phyloP scores from a whole-genome alignment of 371 early-diverging fungal genomes.

The Mucor velutinosus region DNA sequence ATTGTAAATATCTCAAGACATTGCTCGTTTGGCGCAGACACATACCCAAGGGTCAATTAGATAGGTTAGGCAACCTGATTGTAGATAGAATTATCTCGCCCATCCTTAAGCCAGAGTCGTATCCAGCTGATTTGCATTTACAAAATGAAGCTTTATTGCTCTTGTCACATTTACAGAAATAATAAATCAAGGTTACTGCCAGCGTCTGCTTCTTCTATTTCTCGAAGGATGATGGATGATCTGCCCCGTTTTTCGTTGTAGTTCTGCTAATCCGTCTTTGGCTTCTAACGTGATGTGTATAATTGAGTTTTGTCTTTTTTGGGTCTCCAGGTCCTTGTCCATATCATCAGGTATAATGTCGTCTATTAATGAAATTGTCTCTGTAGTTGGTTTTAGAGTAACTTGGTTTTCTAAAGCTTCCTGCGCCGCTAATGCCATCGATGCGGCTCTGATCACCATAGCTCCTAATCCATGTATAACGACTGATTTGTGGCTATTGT shows the following conservation, averaged over 20 bases:
- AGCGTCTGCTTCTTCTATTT: constrained; percentile 31
- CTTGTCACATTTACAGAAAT: constrained; percentile 9
- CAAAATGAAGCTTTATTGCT: constrained; percentile 15
- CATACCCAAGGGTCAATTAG: constrained; percentile 27
- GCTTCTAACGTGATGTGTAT: constrained; percentile 47
- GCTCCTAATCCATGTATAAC: constrained; percentile 78
- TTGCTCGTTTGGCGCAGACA: constrained; percentile 30
- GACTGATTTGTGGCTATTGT: constrained; percentile 39
- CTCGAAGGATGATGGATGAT: constrained; percentile 37
- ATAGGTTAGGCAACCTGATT: constrained; percentile 20
- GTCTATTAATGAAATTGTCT: constrained; percentile 54
- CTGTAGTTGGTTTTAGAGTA: constrained; percentile 48
- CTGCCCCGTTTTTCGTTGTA: constrained; percentile 33
- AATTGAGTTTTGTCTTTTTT: constrained; percentile 39
- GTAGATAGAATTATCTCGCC: constrained; percentile 32
- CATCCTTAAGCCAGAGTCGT: constrained; percentile 23
- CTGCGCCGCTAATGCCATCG: constrained; percentile 55
- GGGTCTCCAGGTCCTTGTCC: constrained; percentile 44
- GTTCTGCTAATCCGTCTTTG: constrained; percentile 26
- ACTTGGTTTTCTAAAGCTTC: constrained; percentile 49
- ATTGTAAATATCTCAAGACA: constrained; percentile 45
- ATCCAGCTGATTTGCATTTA: constrained; percentile 13
- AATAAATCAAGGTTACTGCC: constrained; percentile 7
- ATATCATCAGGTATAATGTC: constrained; percentile 58
- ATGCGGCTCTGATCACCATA: constrained; percentile 57